A percentile compares a stretch with the other conserved stretches of the same genome.
Conservation (phyloP, 129 eudicot species). For the Ambrosia trifida region DNA sequence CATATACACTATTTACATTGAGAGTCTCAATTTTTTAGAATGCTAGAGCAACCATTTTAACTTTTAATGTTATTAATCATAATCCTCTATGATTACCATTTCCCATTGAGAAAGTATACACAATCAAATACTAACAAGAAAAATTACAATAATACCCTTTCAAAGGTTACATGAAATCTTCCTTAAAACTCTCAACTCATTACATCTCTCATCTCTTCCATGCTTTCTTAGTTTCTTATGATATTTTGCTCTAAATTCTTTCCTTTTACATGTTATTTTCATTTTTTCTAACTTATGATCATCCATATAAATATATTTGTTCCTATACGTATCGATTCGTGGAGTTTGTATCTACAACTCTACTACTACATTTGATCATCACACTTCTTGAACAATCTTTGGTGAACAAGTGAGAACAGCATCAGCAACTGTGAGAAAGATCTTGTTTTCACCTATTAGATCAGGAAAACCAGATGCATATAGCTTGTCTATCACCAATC, state of each 20-base stretch:
- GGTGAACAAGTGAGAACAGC: conserved; percentile 62
- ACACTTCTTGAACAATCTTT: conserved; percentile 41
- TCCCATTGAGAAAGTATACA: not conserved
- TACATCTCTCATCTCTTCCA: conserved; percentile 6
- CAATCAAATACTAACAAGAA: not conserved
- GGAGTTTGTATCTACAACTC: conserved; percentile 27
- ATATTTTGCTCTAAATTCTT: conserved; percentile 2
- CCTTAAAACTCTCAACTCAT: not conserved
- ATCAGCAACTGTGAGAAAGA: conserved; percentile 66
- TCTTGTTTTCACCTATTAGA: conserved; percentile 61
- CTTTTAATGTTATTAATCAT: not conserved
- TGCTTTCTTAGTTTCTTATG: not conserved
- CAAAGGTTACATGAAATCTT: conserved; percentile 7
- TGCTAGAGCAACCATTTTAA: no score
- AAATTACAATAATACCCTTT: conserved; percentile 3
- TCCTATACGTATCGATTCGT: conserved; percentile 13
- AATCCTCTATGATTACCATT: no score
- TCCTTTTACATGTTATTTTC: conserved; percentile 1
- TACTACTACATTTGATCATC: not conserved
- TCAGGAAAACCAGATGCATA: conserved; percentile 57
- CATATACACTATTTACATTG: no score
- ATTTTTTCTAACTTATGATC: conserved; percentile 12
- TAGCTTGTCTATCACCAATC: conserved; percentile 60
- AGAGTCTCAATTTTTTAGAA: no score
- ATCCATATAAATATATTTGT: not conserved